A percentile compares a stretch with the other conserved stretches of the same genome.
Conservation (phyloP, 768 basidiomycete genomes). For the Pulveroboletus sp. region DNA sequence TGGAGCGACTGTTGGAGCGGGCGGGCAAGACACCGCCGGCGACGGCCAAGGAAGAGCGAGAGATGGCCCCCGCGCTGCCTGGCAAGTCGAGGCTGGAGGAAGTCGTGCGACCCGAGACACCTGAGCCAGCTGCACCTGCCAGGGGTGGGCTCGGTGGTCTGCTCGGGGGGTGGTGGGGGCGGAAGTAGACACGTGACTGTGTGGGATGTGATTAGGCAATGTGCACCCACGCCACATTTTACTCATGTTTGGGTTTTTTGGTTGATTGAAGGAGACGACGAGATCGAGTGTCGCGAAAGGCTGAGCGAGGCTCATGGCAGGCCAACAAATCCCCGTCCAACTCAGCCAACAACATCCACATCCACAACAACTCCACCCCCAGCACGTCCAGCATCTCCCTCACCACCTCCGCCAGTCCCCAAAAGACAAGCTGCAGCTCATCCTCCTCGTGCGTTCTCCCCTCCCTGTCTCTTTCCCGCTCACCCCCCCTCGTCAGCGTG, state of each 20-base stretch:
- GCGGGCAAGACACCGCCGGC: conserved; percentile 53
- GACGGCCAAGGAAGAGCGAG: conserved; percentile 12
- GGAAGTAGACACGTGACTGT: conserved; percentile 24
- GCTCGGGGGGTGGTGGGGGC: conserved; percentile 83
- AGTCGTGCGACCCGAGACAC: conserved; percentile 40
- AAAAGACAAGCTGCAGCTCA: conserved; percentile 26
- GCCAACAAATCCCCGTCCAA: conserved; percentile 25
- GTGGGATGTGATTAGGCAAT: background rate
- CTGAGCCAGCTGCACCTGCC: conserved; percentile 41
- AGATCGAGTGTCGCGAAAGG: conserved; percentile 3
- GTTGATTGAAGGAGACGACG: conserved; percentile 8
- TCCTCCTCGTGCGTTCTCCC: conserved; percentile 13
- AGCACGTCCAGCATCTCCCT: conserved; percentile 3
- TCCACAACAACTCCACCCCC: conserved; percentile 9
- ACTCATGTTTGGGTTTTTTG: conserved; percentile 16
- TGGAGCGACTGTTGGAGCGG: conserved; percentile 66
- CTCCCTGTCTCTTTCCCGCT: background rate
- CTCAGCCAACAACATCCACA: conserved; percentile 18
- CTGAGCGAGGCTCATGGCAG: conserved; percentile 15
- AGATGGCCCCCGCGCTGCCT: conserved; percentile 16
- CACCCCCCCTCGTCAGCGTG: conserved; percentile 33
- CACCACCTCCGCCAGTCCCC: conserved; percentile 9
- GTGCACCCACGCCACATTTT: conserved; percentile 21
- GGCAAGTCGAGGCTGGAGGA: conserved; percentile 57
- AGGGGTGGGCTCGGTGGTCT: conserved; percentile 59